Base-by-base conservation (phyloP, 495 filamentous ascomycete genomes). In the Trichoderma parareesei region DNA sequence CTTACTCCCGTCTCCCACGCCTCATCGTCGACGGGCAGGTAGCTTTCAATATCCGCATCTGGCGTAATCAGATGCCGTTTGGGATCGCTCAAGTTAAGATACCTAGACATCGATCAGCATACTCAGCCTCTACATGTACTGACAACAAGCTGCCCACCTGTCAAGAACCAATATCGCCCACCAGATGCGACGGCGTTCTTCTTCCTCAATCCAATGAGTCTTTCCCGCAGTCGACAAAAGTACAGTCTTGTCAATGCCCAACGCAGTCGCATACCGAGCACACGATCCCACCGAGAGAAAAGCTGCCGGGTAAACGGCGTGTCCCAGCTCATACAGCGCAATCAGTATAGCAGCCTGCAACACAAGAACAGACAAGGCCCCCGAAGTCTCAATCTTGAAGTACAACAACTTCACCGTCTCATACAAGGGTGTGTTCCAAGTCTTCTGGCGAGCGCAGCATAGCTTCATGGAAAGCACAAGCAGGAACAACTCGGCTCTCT, bases 391-490 rank as follows among this genome's bases (percentile, higher is more conserved):
- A 11, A 84, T 63, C 62, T 72, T 59, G 14, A 65, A 62, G 57
- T 75, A 63, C 60, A 81, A 79, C n/a, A 74, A 69, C 67, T 82
- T 84, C 3, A 74, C 72, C 7, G 76, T 67, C 20, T 65, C 57
- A 64, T 84, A 85, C 8, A 82, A 16, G 2, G 53, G 9, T 9
- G 53, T 14, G 14, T 57, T 65, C n/a, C 71, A 69, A 18, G 61
- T 55, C 9, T 9, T 18, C 16, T 1, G 8, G 35, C 60, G n/a
- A 2, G 41, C 69, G 27, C 64, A 70, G n/a, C 79, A 65, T 4
- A 84, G 76, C 69, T 82, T 81, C 79, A 84, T 82, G 35, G 70
- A 74, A 16, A 84, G 68, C 60, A 81, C 80, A 13, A 84, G 71
- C 37, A 83, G 70, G 38, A 74, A 79, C 63, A 80, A 66, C 61